Percentiles rank a stretch among this genome's conserved stretches.
These are phyloP conservation scores for Spinellus fusiger DNA, from an alignment of 192 early-diverging fungal genomes.

Conservation along the genomic window DNA sequence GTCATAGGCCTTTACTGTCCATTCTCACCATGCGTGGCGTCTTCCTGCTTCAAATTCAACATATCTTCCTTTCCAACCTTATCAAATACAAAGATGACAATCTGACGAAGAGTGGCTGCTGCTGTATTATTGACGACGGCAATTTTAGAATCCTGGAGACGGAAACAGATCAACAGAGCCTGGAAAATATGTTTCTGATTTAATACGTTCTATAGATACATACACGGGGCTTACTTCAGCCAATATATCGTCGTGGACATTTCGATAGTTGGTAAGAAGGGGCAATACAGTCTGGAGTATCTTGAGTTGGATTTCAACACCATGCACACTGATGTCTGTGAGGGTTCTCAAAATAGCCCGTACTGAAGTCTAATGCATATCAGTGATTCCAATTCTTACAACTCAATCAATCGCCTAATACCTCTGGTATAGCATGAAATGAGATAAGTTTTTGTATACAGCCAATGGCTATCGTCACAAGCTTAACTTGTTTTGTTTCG, in stretches of 20 bases:
- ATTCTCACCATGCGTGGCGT: conserved; percentile 14
- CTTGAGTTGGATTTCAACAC: conserved; percentile 88
- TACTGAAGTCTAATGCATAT: conserved; percentile 41
- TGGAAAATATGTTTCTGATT: conserved; percentile 13
- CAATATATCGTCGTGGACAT: conserved; percentile 73
- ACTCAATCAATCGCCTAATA: conserved; percentile 15
- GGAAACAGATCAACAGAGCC: conserved; percentile 77
- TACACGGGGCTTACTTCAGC: conserved; percentile 55
- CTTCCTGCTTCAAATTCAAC: conserved; percentile 11
- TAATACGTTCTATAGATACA: background rate
- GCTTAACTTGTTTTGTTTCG: conserved; percentile 76
- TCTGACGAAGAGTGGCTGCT: conserved; percentile 75
- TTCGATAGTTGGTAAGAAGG: conserved; percentile 73
- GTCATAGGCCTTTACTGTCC: background rate
- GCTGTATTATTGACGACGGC: conserved; percentile 82
- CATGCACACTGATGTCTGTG: conserved; percentile 58
- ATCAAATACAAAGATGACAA: conserved; percentile 83
- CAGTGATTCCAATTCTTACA: background rate
- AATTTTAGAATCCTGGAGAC: conserved; percentile 78
- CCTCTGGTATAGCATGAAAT: conserved; percentile 69
- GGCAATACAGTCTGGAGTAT: conserved; percentile 89
- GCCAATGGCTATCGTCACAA: conserved; percentile 75
- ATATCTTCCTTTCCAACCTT: conserved; percentile 66
- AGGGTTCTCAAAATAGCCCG: conserved; percentile 61
- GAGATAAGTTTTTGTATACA: conserved; percentile 77